Evolutionary conservation across 2,329 filamentous ascomycete genomes (phyloP).

Genomic region (Colletotrichum sp.): DNA sequence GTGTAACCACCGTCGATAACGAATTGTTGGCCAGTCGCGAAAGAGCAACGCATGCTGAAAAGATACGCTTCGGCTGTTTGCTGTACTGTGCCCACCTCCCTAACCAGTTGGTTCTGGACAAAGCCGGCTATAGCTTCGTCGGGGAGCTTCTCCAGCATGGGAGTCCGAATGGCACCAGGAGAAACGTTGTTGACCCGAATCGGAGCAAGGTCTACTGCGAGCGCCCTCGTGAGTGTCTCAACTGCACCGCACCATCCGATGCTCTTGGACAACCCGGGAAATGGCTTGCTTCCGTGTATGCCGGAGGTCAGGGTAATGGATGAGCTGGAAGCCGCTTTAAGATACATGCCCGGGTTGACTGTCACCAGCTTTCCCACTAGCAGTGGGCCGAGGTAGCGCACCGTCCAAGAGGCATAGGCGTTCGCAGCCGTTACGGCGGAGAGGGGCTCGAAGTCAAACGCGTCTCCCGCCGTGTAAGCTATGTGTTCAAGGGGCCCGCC

Average conservation of each 20-base stretch:
- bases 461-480: background rate
- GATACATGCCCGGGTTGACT: background rate
- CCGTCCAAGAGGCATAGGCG: background rate
- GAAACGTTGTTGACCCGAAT: background rate
- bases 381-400: background rate
- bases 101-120: background rate
- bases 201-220: background rate
- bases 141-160: background rate
- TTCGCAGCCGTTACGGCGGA: background rate
- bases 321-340: background rate
- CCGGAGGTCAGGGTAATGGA: background rate
- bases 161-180: background rate
- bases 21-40: background rate
- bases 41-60: background rate
- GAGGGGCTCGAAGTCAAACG: background rate
- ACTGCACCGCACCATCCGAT: background rate
- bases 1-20: background rate
- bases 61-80: background rate
- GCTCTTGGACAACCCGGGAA: background rate
- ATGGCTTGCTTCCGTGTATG: background rate
- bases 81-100: background rate
- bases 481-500: background rate
- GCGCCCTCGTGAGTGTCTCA: background rate
- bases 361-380: background rate
- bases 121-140: background rate